Conservation (phyloP, 148 eudicot species). For the Linanthus parryae region DNA sequence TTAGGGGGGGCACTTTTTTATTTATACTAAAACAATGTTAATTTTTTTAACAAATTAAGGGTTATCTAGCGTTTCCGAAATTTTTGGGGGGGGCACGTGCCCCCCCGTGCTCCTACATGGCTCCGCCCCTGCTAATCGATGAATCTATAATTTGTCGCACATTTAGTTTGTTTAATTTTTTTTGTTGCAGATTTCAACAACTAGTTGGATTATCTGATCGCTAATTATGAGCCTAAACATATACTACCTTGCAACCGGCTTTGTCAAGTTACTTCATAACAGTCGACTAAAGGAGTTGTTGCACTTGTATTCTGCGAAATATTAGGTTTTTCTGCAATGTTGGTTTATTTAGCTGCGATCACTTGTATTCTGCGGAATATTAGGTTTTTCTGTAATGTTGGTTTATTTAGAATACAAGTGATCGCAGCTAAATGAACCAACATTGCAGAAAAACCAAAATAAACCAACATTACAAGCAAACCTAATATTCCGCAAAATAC, state of each 20-base stretch:
- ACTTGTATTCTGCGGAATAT: slow-evolving; percentile 53
- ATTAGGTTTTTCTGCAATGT: slow-evolving; percentile 60
- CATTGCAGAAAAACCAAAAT: too few species aligned
- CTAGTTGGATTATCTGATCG: slow-evolving; percentile 84
- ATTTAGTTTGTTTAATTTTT: background rate
- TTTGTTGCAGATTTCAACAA: slow-evolving; percentile 56
- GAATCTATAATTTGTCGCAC: background rate
- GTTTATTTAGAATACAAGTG: too few species aligned
- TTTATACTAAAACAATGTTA: too few species aligned
- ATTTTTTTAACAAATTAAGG: too few species aligned
- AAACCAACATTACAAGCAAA: too few species aligned
- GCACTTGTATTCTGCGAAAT: slow-evolving; percentile 51
- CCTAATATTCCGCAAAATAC: slow-evolving; percentile 51
- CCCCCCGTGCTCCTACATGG: too few species aligned
- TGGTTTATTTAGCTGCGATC: slow-evolving; percentile 65
- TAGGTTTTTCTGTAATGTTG: too few species aligned
- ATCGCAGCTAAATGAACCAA: too few species aligned
- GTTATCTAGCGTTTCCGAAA: too few species aligned
- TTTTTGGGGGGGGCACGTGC: too few species aligned
- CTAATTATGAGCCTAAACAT: slow-evolving; percentile 84
- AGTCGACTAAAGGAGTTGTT: slow-evolving; percentile 46
- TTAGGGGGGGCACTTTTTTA: too few species aligned
- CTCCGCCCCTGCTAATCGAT: background rate
- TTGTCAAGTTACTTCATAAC: slow-evolving; percentile 52
- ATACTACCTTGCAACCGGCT: slow-evolving; percentile 65